Evolutionary conservation across 257 asterid species (phyloP), one percentile per base, ranked within the genome.

Genomic region (Orobanche coerulescens): DNA sequence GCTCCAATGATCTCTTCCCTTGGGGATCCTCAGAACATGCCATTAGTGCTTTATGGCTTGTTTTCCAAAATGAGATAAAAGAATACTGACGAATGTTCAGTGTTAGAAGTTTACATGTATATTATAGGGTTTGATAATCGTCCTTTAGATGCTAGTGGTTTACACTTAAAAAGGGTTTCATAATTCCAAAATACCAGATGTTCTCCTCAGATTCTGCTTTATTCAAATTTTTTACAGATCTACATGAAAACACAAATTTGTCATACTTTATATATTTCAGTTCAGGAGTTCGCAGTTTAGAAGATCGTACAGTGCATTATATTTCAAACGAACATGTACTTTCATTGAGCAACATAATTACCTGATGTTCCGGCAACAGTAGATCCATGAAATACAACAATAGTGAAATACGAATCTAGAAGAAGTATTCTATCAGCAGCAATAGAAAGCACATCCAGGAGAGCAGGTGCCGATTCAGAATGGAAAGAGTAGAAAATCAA

Each of bases 361-460:
- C 98, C 94, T 85, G 83, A 76, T 91, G 98, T 61, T 88, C 95
- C 26, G 94, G 85, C 67, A 71, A 91, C 69, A 54, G 96, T 85
- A 58, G 98, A 76, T 65, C 98, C 98, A 75, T 88, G 98, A 83
- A 91, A 91, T 64, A 91, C 75, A 65, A 91, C 98, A 58, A 88
- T 58, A 22, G 95, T 88, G 75, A 91, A 91, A 71, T 88, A 91
- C 0, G 98, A 82, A 78, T 91, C 98, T 75, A 91, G 61, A 37
- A 91, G 94, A 71, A 91, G 96, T 60, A 91, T 84, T 73, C 80
- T 88, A 68, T 91, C 98, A 61, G 94, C 85, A 64, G 95, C 88
- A 79, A 91, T 84, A 61, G 96, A 78, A 54, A 86, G 81, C 69
- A 91, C 98, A 64, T 91, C 98, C 25, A 91, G 96, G 71, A 91